Evolutionary conservation across 768 basidiomycete genomes (phyloP).

Genomic region (Lepiota brunneoincarnata): DNA sequence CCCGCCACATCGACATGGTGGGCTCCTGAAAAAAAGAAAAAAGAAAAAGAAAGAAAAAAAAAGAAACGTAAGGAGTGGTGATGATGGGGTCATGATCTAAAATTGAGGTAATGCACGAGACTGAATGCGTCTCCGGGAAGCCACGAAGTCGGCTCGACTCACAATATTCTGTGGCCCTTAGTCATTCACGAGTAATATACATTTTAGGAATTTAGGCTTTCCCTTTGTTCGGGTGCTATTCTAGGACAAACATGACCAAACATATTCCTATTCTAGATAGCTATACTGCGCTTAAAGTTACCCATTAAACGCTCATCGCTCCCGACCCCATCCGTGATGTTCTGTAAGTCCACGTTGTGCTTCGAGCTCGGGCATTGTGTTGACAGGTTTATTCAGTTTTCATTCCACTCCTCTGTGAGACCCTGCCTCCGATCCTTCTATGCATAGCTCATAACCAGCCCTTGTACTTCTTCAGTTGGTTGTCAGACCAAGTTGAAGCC

Average conservation of each 20-base stretch:
- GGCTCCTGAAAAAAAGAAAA: too few relatives aligned
- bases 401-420: conserved; percentile 49
- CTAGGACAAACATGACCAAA: conserved; percentile 14
- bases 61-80: too few relatives aligned
- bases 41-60: too few relatives aligned
- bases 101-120: too few relatives aligned
- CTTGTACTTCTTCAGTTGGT: conserved; percentile 46
- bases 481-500: conserved; percentile 60
- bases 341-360: conserved; percentile 11
- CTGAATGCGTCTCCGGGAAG: too few relatives aligned
- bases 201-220: background rate
- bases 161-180: too few relatives aligned
- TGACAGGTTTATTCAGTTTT: conserved; percentile 36
- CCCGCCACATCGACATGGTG: background rate
- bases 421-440: conserved; percentile 4
- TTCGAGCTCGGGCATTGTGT: conserved; percentile 19
- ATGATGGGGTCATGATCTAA: too few relatives aligned
- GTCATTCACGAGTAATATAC: too few relatives aligned
- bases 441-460: conserved; percentile 1
- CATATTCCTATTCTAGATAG: background rate
- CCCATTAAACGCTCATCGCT: background rate
- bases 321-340: conserved; percentile 7
- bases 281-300: background rate
- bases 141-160: too few relatives aligned
- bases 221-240: conserved; percentile 10